phyloP scores from a whole-genome alignment of 192 early-diverging fungal species.

The Backusella australiensis region DNA sequence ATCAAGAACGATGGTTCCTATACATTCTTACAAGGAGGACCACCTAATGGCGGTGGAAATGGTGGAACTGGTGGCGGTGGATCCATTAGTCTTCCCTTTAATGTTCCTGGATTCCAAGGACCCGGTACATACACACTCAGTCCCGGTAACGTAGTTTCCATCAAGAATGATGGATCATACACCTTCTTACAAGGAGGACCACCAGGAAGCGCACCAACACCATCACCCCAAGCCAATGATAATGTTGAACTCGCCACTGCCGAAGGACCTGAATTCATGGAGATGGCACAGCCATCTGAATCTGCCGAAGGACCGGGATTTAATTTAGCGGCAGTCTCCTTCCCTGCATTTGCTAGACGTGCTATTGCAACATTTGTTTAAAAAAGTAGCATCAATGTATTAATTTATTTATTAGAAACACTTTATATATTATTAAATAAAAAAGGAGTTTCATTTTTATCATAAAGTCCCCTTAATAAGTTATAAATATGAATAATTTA shows the following conservation, averaged over 20 bases:
- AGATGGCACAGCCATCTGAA: neutral
- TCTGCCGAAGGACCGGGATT: neutral
- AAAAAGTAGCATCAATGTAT: neutral
- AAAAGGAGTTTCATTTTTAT: neutral
- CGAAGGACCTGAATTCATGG: neutral
- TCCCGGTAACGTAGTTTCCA: neutral
- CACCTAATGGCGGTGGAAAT: neutral
- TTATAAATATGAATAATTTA: neutral
- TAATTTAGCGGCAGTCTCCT: neutral
- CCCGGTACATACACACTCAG: neutral
- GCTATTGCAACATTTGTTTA: neutral
- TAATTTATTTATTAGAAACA: neutral
- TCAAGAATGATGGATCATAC: neutral
- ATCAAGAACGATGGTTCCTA: neutral
- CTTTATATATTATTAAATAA: neutral
- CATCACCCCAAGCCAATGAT: neutral
- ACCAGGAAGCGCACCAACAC: neutral
- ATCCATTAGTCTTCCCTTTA: neutral
- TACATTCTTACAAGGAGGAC: neutral
- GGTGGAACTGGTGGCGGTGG: no score
- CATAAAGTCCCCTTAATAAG: no score
- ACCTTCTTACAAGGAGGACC: neutral
- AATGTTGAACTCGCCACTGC: neutral
- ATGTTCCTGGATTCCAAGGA: neutral
- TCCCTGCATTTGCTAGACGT: slow-evolving; percentile 4